Evolutionary conservation across 768 basidiomycete genomes (phyloP), one percentile per base, ranked within the genome.

Genomic region (Leucogyrophana mollusca): DNA sequence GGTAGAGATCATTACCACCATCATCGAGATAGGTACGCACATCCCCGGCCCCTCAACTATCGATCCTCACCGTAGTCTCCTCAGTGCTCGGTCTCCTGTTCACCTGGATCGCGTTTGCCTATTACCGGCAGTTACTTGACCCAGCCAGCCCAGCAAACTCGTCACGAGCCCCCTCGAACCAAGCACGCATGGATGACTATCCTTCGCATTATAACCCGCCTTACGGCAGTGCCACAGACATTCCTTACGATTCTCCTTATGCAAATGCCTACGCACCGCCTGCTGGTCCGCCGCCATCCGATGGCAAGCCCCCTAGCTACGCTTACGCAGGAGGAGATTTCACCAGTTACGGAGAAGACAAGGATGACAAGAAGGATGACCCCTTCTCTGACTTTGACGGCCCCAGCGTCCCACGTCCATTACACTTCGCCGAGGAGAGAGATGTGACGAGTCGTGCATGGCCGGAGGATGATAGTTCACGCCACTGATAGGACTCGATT

Each of bases 101-200:
- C 72, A 75, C 78, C n/a, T 52, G 74, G 39, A 56, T 88, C 54
- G 78, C 83, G 2, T 86, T 85, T 60, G 72, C 76, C 11, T 94
- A 83, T 70, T 82, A 86, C 58, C 83, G 84, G 18, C 90, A 94
- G 65, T 58, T 82, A 2, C 74, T 83, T 25, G 85, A 90, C 61
- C 90, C 90, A 1, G 62, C 76, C 3, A 79, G 78, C 51, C 63
- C 73, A 32, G 75, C 67, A 43, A 83, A 85, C 59, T 54, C 72
- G 34, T 57, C 66, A 10, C 80, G 80, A 34, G 40, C 60, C n/a
- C 82, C 52, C 49, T 69, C 46, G 16, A 61, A 62, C 46, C 71
- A 66, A 55, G 52, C 54, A 27, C 72, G 71, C 24, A 60, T 58
- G 37, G 67, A 61, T 35, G 72, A 55, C 24, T 65, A 70, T 55